phyloP scores from a whole-genome alignment of 2,329 filamentous ascomycete genomes.

The Cephalotrichum gorgonifer region DNA sequence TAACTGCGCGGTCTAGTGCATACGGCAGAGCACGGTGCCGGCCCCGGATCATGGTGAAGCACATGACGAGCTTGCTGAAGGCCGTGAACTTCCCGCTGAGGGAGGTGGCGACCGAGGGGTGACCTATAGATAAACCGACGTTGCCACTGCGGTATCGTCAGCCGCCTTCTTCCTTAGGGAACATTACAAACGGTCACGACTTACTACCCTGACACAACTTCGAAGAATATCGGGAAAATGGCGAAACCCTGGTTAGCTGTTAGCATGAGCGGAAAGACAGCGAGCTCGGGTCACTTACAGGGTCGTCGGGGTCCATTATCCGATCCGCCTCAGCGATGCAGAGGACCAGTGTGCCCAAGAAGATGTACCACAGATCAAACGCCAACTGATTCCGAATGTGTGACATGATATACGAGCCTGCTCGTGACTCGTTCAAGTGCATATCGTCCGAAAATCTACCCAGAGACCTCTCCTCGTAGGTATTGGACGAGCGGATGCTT shows the following conservation, averaged over 20 bases:
- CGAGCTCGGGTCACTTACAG: neutral
- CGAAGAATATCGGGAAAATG: constrained; percentile 65
- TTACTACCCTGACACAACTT: constrained; percentile 72
- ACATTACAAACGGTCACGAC: neutral
- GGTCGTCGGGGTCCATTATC: constrained; percentile 39
- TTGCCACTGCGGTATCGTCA: constrained; percentile 50
- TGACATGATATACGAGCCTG: constrained; percentile 70
- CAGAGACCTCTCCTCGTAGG: constrained; percentile 85
- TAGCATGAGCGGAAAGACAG: neutral
- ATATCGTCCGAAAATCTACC: constrained; percentile 55
- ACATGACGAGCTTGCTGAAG: constrained; percentile 59
- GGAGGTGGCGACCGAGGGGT: constrained; percentile 62
- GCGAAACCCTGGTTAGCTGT: constrained; percentile 39
- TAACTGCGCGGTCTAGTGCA: constrained; percentile 50
- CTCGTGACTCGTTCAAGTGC: constrained; percentile 41
- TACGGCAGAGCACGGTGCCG: constrained; percentile 60
- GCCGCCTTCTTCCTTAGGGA: too few relatives aligned
- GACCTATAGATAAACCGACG: constrained; percentile 83
- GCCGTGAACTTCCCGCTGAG: constrained; percentile 74
- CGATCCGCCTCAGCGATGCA: constrained; percentile 72
- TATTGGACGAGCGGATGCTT: constrained; percentile 85
- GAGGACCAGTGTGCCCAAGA: constrained; percentile 86
- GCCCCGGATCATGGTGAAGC: constrained; percentile 60
- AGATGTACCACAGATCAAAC: constrained; percentile 97
- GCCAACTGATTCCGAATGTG: constrained; percentile 89